Base-by-base conservation (phyloP, 805 yeast species). In the Ascoidea rubescens region DNA sequence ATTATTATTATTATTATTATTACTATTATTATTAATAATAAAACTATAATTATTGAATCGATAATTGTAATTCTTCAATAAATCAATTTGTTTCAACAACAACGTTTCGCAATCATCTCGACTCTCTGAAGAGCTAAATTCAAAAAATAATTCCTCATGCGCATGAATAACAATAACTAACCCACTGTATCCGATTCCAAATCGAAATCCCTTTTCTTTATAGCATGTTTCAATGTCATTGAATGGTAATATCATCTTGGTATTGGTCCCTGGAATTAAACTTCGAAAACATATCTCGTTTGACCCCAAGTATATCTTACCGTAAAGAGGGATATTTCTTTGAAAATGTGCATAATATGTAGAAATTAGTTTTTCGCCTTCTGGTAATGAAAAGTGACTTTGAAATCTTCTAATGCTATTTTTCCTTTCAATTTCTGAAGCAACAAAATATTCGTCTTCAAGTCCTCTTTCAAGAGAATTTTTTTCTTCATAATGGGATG, bases 241-340 rank as follows among this genome's bases (percentile, higher is more conserved):
- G 45, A 85, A 67, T 0, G 98, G 98, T 6, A 91, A 65, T 5
- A 89, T 78, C 96, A 91, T 87, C 53, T 78, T 78, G 1, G 95
- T 84, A 44, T 77, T 75, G 0, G 84, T 73, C 0, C 95, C 93
- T 0, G 95, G 95, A 4, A 87, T 60, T 44, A 87, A 69, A 44
- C 95, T 82, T 55, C 93, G 71, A 66, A 85, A 91, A 56, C 96
- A 90, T n/a, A 91, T 62, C 52, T 75, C 78, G 33, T 72, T 72
- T 17, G 74, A 69, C 0, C 95, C 87, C 10, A 91, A 59, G 63
- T 88, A 88, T 1, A 90, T 60, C 59, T 87, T 86, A 1, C 98
- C 98, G 65, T 87, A 89, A 1, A 81, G 69, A 1, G 96, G 96
- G 17, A 87, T 67, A 10, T 84, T 77, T 57, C 85, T 75, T 56